Evolutionary conservation across 2,329 filamentous ascomycete genomes (phyloP).

Genomic region (Dactylellina parvicollis): DNA sequence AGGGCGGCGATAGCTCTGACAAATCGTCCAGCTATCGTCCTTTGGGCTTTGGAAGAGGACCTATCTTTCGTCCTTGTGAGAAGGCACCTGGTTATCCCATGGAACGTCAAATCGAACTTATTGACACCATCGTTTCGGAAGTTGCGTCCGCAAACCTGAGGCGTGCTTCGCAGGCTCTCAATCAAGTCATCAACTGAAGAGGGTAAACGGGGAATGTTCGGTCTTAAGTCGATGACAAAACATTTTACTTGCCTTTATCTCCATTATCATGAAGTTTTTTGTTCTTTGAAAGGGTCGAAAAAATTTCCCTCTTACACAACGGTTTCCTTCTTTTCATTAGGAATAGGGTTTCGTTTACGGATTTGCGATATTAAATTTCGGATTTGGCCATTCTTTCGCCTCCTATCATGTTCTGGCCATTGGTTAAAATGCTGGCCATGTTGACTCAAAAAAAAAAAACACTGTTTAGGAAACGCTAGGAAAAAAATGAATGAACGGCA

Average conservation of each 20-base stretch:
- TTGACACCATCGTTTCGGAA: constrained; percentile 12
- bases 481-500: too few relatives aligned
- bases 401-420: too few relatives aligned
- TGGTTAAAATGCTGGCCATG: too few relatives aligned
- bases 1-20: constrained; percentile 1
- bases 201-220: not conserved
- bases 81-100: constrained; percentile 35
- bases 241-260: not conserved
- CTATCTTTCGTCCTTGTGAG: constrained; percentile 10
- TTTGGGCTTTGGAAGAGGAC: not conserved
- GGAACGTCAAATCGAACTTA: constrained; percentile 40
- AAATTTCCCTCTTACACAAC: too few relatives aligned
- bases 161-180: not conserved
- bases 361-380: not conserved
- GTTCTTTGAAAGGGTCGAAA: not conserved
- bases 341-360: too few relatives aligned
- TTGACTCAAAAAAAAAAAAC: too few relatives aligned
- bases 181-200: not conserved
- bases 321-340: too few relatives aligned
- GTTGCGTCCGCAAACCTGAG: too few relatives aligned
- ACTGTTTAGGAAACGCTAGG: too few relatives aligned
- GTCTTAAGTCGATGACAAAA: not conserved
- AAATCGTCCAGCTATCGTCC: not conserved
- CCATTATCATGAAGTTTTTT: too few relatives aligned
- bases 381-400: not conserved